Evolutionary conservation across 2,329 filamentous ascomycete genomes (phyloP).

Genomic region (Fusarium sp.): DNA sequence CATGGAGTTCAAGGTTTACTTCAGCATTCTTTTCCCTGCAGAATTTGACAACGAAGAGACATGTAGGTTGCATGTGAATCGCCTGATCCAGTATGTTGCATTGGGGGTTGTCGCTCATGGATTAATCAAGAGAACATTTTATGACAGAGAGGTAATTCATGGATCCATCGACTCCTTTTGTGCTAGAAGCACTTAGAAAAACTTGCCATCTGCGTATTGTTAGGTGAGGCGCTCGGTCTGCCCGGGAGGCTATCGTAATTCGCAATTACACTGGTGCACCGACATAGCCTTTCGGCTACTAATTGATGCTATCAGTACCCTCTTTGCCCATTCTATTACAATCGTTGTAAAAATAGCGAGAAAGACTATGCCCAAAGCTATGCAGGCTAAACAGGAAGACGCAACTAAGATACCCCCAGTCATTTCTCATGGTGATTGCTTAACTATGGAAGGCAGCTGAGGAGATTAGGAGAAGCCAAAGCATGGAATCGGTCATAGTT

Average conservation of each 20-base stretch:
- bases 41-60: constrained; percentile 68
- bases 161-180: constrained; percentile 70
- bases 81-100: constrained; percentile 72
- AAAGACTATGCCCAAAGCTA: too few species aligned
- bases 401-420: too few species aligned
- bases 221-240: constrained; percentile 76
- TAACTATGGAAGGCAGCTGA: too few species aligned
- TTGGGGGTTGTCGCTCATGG: constrained; percentile 77
- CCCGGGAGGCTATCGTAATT: constrained; percentile 72
- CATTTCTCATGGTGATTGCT: too few species aligned
- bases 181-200: constrained; percentile 69
- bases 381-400: too few species aligned
- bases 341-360: too few species aligned
- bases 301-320: constrained; percentile 65
- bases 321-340: too few species aligned
- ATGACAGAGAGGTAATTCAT: constrained; percentile 69
- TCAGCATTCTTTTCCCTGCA: constrained; percentile 67
- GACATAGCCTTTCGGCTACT: constrained; percentile 68
- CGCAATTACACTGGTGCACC: constrained; percentile 72
- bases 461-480: too few species aligned
- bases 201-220: constrained; percentile 72
- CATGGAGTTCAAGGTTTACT: rapidly evolving
- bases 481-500: too few species aligned
- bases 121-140: constrained; percentile 62
- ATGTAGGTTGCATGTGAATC: constrained; percentile 64